phyloP scores from a whole-genome alignment of 164 flowering plant species.

The Piper longum region DNA sequence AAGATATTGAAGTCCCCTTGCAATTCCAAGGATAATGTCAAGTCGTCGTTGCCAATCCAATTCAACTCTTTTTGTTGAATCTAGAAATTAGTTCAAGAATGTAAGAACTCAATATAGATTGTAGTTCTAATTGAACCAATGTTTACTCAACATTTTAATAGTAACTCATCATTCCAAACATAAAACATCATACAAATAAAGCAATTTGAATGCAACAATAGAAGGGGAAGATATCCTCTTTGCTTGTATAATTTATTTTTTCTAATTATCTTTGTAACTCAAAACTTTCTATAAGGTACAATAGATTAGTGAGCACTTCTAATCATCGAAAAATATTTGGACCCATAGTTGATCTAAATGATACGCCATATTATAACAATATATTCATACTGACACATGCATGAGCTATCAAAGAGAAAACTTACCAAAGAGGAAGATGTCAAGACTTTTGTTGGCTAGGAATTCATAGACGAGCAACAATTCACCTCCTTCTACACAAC shows the following conservation, averaged over 20 bases:
- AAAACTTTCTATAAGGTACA: no score
- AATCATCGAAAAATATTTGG: no score
- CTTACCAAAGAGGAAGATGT: conserved; percentile 16
- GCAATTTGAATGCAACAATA: no score
- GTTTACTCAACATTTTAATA: no score
- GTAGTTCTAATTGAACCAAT: background rate
- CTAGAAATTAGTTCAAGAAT: background rate
- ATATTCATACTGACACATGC: background rate
- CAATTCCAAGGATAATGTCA: conserved; percentile 25
- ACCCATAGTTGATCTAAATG: no score
- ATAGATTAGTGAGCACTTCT: no score
- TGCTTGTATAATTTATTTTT: no score
- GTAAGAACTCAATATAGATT: background rate
- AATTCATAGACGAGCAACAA: conserved; percentile 29
- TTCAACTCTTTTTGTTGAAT: background rate
- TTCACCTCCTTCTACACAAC: conserved; percentile 21
- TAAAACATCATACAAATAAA: no score
- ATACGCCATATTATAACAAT: no score
- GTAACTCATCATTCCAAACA: no score
- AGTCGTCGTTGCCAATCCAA: conserved; percentile 20
- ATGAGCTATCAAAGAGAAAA: background rate
- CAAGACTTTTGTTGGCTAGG: conserved; percentile 25
- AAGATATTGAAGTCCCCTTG: conserved; percentile 48
- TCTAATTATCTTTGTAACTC: no score
- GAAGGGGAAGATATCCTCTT: no score